A percentile compares a stretch with the other conserved stretches of the same genome.
phyloP scores from a whole-genome alignment of 495 filamentous ascomycete species.

The Talaromyces adpressus region DNA sequence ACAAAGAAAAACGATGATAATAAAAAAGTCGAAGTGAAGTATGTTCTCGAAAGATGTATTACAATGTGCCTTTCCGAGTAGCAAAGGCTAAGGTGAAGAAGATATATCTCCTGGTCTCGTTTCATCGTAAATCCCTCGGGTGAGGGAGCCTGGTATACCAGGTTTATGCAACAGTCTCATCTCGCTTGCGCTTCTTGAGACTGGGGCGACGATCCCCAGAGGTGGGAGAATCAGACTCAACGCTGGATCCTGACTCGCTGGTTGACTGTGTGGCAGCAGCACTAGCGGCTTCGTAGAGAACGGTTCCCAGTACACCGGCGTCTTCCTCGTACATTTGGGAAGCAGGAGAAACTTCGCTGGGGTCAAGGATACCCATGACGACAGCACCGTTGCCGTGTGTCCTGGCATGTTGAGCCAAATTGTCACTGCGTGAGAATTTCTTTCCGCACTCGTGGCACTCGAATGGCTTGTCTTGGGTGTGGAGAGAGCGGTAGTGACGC shows the following conservation, averaged over 20 bases:
- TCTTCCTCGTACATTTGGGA: constrained; percentile 48
- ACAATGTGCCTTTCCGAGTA: constrained; percentile 15
- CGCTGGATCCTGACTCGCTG: constrained; percentile 47
- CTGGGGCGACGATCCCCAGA: constrained; percentile 40
- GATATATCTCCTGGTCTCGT: constrained; percentile 41
- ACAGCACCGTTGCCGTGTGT: constrained; percentile 89
- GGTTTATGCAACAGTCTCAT: constrained; percentile 22
- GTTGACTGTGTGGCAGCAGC: constrained; percentile 50
- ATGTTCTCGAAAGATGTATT: constrained; percentile 20
- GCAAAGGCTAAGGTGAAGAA: constrained; percentile 14
- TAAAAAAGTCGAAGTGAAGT: constrained; percentile 6
- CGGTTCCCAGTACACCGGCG: constrained; percentile 54
- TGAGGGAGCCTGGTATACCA: constrained; percentile 10
- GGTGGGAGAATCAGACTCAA: constrained; percentile 30
- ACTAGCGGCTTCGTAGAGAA: constrained; percentile 70
- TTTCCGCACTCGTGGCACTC: constrained; percentile 96
- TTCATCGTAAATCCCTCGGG: constrained; percentile 22
- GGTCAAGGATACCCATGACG: constrained; percentile 77
- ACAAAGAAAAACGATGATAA: constrained; percentile 7
- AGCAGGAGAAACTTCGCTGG: constrained; percentile 44
- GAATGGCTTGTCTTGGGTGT: constrained; percentile 98
- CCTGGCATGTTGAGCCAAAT: constrained; percentile 90
- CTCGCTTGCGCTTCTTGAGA: constrained; percentile 75
- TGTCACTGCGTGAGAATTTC: constrained; percentile 98
- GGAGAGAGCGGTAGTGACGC: constrained; percentile 96